Conservation (phyloP, 306 rosid genomes). For the Vicia villosa region DNA sequence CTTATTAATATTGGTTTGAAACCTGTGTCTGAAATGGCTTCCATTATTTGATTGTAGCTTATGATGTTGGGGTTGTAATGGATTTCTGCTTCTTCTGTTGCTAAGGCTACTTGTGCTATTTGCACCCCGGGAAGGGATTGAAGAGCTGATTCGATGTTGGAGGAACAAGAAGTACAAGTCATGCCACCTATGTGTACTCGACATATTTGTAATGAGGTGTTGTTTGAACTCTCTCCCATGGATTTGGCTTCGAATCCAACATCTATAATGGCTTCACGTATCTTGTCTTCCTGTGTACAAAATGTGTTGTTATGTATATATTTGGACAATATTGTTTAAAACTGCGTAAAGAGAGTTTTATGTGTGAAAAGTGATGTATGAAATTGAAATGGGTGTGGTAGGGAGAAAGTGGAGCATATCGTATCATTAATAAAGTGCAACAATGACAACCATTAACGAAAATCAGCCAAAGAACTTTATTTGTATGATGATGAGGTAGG, state of each 20-base stretch:
- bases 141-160: slow-evolving; percentile 64
- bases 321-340: too few relatives aligned
- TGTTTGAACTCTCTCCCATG: slow-evolving; percentile 38
- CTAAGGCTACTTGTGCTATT: slow-evolving; percentile 62
- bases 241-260: slow-evolving; percentile 66
- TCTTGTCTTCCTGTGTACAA: slow-evolving; percentile 49
- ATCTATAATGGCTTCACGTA: slow-evolving; percentile 66
- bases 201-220: slow-evolving; percentile 50
- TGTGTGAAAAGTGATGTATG: neutral
- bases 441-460: too few relatives aligned
- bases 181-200: slow-evolving; percentile 64
- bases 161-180: slow-evolving; percentile 81
- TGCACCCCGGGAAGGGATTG: slow-evolving; percentile 64
- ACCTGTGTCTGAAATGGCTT: slow-evolving; percentile 53
- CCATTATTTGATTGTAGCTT: slow-evolving; percentile 46
- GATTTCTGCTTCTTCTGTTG: slow-evolving; percentile 77
- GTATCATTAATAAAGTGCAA: too few relatives aligned
- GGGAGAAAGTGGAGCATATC: neutral
- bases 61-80: slow-evolving; percentile 58
- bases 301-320: neutral
- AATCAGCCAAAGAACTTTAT: too few relatives aligned
- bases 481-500: too few relatives aligned
- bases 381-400: neutral
- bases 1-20: slow-evolving; percentile 58
- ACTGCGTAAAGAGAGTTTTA: too few relatives aligned